Evolutionary conservation across 1,139 yeast species (phyloP).

Genomic region (Taiozyma onychis): DNA sequence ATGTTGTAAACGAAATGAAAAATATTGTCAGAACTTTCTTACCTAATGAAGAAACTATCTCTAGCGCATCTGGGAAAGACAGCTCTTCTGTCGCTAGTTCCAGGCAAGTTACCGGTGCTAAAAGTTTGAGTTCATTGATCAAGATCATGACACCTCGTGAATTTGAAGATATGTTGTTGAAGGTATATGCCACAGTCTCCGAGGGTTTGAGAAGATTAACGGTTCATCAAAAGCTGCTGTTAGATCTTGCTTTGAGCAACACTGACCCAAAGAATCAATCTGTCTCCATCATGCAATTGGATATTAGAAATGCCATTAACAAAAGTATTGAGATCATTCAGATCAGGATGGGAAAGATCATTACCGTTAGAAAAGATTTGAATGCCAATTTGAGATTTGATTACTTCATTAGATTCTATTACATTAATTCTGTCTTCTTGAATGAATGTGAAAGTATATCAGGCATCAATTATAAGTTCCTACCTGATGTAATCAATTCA

Average conservation of each 20-base stretch:
- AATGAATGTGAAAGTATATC: constrained; percentile 82
- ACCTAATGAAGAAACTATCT: constrained; percentile 38
- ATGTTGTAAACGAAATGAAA: constrained; percentile 76
- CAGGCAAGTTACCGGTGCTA: constrained; percentile 22
- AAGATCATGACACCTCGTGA: constrained; percentile 66
- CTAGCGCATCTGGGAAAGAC: constrained; percentile 8
- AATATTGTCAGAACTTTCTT: constrained; percentile 59
- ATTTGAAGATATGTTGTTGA: constrained; percentile 64
- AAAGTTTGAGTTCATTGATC: constrained; percentile 46
- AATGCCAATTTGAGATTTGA: constrained; percentile 50
- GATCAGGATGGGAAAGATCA: constrained; percentile 68
- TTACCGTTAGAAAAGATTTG: constrained; percentile 72
- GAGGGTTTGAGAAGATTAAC: constrained; percentile 72
- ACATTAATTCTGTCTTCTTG: constrained; percentile 63
- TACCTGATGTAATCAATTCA: constrained; percentile 61
- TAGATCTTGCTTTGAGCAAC: constrained; percentile 65
- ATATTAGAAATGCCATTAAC: constrained; percentile 47
- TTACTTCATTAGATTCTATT: constrained; percentile 60
- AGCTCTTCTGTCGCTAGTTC: constrained; percentile 18
- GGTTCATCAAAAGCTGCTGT: constrained; percentile 69
- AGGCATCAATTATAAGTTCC: constrained; percentile 58
- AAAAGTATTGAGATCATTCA: constrained; percentile 72
- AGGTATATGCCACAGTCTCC: constrained; percentile 58
- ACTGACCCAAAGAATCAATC: constrained; percentile 29
- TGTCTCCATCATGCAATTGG: constrained; percentile 50